Base-by-base conservation (phyloP, 2,329 filamentous ascomycete genomes). In the Ophiostoma australiae region DNA sequence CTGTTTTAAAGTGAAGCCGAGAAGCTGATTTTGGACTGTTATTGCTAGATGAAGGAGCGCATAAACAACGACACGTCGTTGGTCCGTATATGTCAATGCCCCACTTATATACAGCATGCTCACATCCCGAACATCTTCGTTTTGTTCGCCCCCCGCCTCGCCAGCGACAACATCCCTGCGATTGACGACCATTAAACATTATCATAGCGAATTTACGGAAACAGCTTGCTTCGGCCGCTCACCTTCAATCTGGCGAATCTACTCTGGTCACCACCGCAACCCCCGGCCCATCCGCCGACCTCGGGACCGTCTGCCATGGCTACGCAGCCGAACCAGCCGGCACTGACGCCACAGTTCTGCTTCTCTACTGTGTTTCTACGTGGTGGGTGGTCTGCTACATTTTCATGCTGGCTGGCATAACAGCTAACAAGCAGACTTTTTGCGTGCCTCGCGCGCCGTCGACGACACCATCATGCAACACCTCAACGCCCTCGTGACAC, bases 391-490 rank as follows among this genome's bases (percentile, higher is more conserved):
- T 6, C 55, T 61, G 27, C 2, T 15, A 4, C 17, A 11, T 17
- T 33, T 11, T 33, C 4, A 31, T 27, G 33, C 7, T 17, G 4
- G 11, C 15, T 7, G 23, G 5, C 27, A 31, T 4, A 7, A 6
- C 13, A 2, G 58, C 68, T 65, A 37, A 69, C 70, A 66, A 27
- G 74, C 77, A 97, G 95, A 97, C 79, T 99, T 99, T 79, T 86
- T 99, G 31, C 91, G 93, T 55, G 80, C 95, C 74, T 97, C 94
- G 11, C 89, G 95, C 74, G 88, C 91, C 67, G 90, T 97, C 77
- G 95, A 99, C 81, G 95, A 99, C 80, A 93, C 91, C 65, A 98
- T 99, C 77, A 89, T 89, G 0, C 94, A 97, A 77, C 94, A 96
- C 77, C 87, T 99, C 73, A 98, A 98, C 82, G 92, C 93, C 1